Evolutionary conservation across 164 flowering plant species (phyloP).

Genomic region (Warburgia ugandensis): DNA sequence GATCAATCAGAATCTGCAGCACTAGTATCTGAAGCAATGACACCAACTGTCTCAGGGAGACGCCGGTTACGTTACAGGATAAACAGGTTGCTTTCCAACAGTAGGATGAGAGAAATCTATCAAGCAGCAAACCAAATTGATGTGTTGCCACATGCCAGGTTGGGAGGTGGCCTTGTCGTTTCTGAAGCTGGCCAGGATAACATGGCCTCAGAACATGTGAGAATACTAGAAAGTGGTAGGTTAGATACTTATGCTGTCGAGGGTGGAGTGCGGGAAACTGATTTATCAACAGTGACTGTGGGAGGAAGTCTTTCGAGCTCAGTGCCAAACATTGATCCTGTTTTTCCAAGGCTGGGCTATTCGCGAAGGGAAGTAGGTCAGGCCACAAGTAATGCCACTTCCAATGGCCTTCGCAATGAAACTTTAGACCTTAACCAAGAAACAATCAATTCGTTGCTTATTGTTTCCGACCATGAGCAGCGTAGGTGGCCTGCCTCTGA

Average conservation of each 20-base stretch:
- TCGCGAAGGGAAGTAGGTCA: slow-evolving; percentile 25
- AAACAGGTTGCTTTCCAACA: slow-evolving; percentile 34
- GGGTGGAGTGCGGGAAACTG: slow-evolving; percentile 22
- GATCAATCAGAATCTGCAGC: slow-evolving; percentile 27
- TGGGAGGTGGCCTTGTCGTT: slow-evolving; percentile 17
- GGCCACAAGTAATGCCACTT: slow-evolving; percentile 16
- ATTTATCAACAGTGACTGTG: background rate
- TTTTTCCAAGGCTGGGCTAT: slow-evolving; percentile 17
- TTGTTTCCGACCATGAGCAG: slow-evolving; percentile 23
- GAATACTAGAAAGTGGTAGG: slow-evolving; percentile 21
- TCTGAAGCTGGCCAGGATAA: slow-evolving; percentile 27
- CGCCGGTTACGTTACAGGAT: slow-evolving; percentile 68
- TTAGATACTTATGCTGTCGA: slow-evolving; percentile 20
- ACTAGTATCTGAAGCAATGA: slow-evolving; percentile 54
- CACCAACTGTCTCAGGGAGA: slow-evolving; percentile 66
- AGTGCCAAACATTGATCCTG: slow-evolving; percentile 14
- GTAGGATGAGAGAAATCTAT: slow-evolving; percentile 28
- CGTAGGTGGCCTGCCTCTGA: slow-evolving; percentile 25
- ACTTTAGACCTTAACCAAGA: slow-evolving; percentile 20
- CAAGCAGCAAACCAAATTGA: slow-evolving; percentile 17
- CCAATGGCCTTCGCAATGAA: slow-evolving; percentile 17
- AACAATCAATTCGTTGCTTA: slow-evolving; percentile 10
- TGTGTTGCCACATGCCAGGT: slow-evolving; percentile 19
- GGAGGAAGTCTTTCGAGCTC: slow-evolving; percentile 3
- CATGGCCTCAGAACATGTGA: slow-evolving; percentile 19